Evolutionary conservation across 129 eudicot species (phyloP), one percentile per base, ranked within the genome.

Genomic region (Flaveria ramosissima): DNA sequence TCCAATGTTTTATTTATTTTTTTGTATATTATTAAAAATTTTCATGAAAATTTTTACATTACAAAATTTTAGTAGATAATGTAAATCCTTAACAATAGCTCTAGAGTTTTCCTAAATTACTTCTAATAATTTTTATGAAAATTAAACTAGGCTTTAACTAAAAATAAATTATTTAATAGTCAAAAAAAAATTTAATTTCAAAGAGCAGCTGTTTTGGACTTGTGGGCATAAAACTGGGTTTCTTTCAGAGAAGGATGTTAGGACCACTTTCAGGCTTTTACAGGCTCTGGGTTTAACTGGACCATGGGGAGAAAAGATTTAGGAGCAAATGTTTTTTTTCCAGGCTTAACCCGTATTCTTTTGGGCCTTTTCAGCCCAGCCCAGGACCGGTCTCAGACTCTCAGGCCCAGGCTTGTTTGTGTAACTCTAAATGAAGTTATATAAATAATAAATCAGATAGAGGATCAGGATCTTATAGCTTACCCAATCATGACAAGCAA

Each of bases 401-500:
- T 23, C 39, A 24, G 66, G 66, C 9, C 17, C 66, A 66, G 27
- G 50, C 24, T 41, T n/a, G 71, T 66, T 66, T 66, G 26, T 66
- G 71, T 19, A n/a, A 10, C n/a, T 7, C n/a, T 7, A 75, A 3
- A 63, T 30, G 30, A 21, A 47, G n/a, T 51, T 51, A 5, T 19
- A 50, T 2, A 64, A 20, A 32, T 26, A 32, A 75, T 6, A 11
- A 12, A 27, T 27, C 30, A 27, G 30, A 27, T 27, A 27, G 30
- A 27, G 30, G 4, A 27, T 50, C n/a, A 75, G 20, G 52, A 64
- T 64, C 21, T 23, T 41, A 50, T 11, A 46, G 47, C 88, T 45
- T 91, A 94, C 98, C 98, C 98, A 94, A 57, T 94, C 98, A 73
- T 94, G 98, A 84, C 98, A 94, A 43, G 93, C 98, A 41, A 82